phyloP scores from a whole-genome alignment of 2,329 filamentous ascomycete species.

The Helotiales sp. region DNA sequence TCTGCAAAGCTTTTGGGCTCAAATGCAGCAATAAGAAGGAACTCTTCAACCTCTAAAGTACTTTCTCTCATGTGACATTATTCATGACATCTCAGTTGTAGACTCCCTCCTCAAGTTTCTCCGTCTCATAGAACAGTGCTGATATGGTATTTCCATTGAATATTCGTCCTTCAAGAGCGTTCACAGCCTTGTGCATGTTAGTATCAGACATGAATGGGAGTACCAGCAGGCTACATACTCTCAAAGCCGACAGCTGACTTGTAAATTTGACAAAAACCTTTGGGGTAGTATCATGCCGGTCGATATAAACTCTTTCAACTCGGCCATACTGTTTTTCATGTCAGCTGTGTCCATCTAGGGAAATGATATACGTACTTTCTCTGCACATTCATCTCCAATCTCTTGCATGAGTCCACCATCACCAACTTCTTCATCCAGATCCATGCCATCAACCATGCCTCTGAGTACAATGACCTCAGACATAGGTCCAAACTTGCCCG shows the following conservation, averaged over 20 bases:
- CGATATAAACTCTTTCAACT: constrained; percentile 78
- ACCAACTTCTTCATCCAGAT: constrained; percentile 75
- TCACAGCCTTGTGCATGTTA: constrained; percentile 66
- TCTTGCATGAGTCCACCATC: constrained; percentile 77
- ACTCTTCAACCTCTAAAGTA: too few species aligned
- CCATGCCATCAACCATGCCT: constrained; percentile 84
- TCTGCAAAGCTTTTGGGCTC: too few species aligned
- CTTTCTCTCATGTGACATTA: too few species aligned
- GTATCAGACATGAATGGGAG: not conserved
- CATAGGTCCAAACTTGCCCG: constrained; percentile 68
- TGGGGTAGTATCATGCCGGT: constrained; percentile 53
- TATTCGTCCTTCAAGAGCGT: constrained; percentile 80
- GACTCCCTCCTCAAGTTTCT: constrained; percentile 75
- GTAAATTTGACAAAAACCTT: constrained; percentile 95
- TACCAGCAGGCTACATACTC: constrained; percentile 57
- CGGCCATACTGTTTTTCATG: constrained; percentile 66
- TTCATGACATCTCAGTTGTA: constrained; percentile 38
- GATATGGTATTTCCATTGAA: constrained; percentile 85
- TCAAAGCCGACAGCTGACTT: constrained; percentile 76
- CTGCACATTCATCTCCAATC: constrained; percentile 89
- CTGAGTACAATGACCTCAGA: constrained; percentile 79
- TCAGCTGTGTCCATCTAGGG: constrained; percentile 2
- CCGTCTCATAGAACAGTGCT: constrained; percentile 79
- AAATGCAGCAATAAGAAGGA: too few species aligned
- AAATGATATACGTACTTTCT: constrained; percentile 56